phyloP scores from a whole-genome alignment of 2,329 filamentous ascomycete species.

The Arthroderma sp. region DNA sequence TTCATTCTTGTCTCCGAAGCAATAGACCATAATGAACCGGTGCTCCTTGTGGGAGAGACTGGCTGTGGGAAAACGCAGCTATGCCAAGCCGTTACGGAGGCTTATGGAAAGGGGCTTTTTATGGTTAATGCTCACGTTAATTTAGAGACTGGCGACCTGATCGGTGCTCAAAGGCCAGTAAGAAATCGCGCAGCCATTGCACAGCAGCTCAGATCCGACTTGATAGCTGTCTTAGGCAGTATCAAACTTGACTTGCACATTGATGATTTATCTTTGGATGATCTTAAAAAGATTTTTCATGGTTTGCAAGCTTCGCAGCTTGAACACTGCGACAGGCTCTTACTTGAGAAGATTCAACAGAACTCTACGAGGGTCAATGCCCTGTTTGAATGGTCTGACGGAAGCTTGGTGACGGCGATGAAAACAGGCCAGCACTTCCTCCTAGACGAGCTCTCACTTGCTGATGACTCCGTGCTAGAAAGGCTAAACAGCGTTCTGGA shows the following conservation, averaged over 20 bases:
- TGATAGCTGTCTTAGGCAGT: conserved; percentile 37
- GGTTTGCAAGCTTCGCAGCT: conserved; percentile 34
- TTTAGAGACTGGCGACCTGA: conserved; percentile 91
- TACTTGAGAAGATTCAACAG: conserved; percentile 32
- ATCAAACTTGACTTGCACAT: conserved; percentile 11
- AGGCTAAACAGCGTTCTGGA: conserved; percentile 94
- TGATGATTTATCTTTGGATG: conserved; percentile 35
- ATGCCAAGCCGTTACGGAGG: conserved; percentile 79
- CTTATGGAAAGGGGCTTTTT: conserved; percentile 60
- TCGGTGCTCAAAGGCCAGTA: conserved; percentile 84
- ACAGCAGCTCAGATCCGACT: conserved; percentile 49
- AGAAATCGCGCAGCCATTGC: conserved; percentile 68
- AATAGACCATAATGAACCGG: conserved; percentile 79
- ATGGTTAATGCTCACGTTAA: conserved; percentile 98
- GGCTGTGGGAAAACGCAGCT: conserved; percentile 97
- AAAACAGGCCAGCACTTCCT: conserved; percentile 79
- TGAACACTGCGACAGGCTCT: conserved; percentile 35
- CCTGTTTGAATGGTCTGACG: conserved; percentile 92
- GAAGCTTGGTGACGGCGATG: conserved; percentile 89
- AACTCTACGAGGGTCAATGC: conserved; percentile 58
- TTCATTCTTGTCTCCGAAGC: conserved; percentile 83
- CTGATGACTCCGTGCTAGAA: conserved; percentile 93
- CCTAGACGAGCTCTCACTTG: conserved; percentile 92
- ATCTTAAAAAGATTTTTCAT: conserved; percentile 49
- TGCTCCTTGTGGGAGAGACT: conserved; percentile 89